Percentiles rank a stretch among this genome's conserved stretches.
Conservation (phyloP, 2,329 filamentous ascomycete species). For the Kalmusia sp. region DNA sequence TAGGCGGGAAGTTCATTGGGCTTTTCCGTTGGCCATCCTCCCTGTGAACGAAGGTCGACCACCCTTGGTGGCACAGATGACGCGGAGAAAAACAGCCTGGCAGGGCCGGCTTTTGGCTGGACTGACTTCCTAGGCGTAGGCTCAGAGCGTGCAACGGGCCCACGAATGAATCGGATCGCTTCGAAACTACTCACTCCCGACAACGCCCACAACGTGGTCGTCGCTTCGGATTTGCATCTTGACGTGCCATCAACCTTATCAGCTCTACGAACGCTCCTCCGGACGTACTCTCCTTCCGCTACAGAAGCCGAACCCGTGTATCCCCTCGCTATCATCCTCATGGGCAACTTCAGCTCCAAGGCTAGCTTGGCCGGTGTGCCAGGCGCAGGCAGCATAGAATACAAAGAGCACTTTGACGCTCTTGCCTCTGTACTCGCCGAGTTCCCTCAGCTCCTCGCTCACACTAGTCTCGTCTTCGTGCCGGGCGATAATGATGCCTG, state of each 20-base stretch:
- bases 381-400: constrained; percentile 85
- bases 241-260: constrained; percentile 83
- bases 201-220: constrained; percentile 64
- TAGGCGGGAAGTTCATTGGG: constrained; percentile 92
- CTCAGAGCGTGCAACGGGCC: constrained; percentile 82
- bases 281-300: constrained; percentile 66
- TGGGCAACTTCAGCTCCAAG: constrained; percentile 79
- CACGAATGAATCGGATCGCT: constrained; percentile 83
- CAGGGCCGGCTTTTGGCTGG: constrained; percentile 76
- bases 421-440: constrained; percentile 83
- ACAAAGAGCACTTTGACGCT: constrained; percentile 94
- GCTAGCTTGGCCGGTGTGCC: constrained; percentile 68
- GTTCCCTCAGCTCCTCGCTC: constrained; percentile 79
- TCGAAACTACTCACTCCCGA: constrained; percentile 64
- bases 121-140: constrained; percentile 94
- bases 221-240: constrained; percentile 85
- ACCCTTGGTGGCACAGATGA: constrained; percentile 74
- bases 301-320: constrained; percentile 66
- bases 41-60: constrained; percentile 81
- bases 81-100: constrained; percentile 45
- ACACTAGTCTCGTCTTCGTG: constrained; percentile 87
- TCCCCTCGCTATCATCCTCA: constrained; percentile 81
- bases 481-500: constrained; percentile 98
- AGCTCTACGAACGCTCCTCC: constrained; percentile 80
- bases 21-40: constrained; percentile 89